phyloP scores from a whole-genome alignment of 1,284 basidiomycete genomes.

The Boletus calvinii region DNA sequence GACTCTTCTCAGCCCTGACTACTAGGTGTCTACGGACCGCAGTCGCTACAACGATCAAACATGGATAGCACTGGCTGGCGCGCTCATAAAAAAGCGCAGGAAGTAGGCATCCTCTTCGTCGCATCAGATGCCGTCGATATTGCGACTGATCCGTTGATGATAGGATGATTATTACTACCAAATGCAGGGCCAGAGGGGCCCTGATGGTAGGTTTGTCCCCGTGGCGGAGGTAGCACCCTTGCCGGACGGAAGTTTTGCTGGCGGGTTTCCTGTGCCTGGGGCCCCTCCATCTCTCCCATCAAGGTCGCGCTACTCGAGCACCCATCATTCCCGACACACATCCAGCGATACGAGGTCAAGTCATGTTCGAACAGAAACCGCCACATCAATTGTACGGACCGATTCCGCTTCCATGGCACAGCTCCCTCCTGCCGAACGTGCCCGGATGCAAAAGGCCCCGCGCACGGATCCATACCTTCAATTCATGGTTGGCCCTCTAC shows the following conservation, averaged over 20 bases:
- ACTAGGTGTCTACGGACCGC: too few species aligned
- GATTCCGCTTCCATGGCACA: constrained; percentile 43
- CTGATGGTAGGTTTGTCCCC: constrained; percentile 52
- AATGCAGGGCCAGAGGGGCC: constrained; percentile 40
- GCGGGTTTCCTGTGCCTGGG: constrained; percentile 42
- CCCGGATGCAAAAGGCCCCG: constrained; percentile 51
- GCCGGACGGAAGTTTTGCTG: constrained; percentile 48
- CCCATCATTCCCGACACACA: constrained; percentile 8
- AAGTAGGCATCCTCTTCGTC: constrained; percentile 32
- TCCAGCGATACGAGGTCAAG: constrained; percentile 5
- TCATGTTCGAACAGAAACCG: constrained; percentile 10
- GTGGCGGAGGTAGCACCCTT: constrained; percentile 59
- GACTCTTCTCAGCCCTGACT: too few species aligned
- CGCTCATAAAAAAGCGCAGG: constrained; percentile 51
- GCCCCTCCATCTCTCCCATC: constrained; percentile 38
- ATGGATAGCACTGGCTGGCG: constrained; percentile 76
- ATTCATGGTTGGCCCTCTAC: constrained; percentile 84
- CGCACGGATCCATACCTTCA: constrained; percentile 72
- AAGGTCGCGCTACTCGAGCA: constrained; percentile 31
- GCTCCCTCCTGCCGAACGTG: constrained; percentile 63
- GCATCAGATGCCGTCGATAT: neutral
- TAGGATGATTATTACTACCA: constrained; percentile 45
- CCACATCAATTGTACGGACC: constrained; percentile 5
- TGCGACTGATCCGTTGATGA: neutral
- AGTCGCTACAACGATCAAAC: neutral